Conservation (phyloP, 2,329 filamentous ascomycete species). For the Ascochyta fabae region DNA sequence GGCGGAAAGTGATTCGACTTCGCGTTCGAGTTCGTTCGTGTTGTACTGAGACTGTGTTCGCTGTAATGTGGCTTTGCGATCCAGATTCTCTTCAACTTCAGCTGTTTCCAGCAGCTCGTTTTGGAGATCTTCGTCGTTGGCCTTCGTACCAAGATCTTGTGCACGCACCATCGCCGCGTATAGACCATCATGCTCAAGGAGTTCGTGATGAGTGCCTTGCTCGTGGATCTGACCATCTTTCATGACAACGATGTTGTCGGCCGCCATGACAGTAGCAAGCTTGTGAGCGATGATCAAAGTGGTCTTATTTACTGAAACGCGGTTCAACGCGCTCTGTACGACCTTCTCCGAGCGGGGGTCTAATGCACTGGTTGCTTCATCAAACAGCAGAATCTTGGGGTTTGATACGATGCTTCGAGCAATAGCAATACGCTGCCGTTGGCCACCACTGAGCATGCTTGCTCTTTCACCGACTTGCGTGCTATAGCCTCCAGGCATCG, state of each 20-base stretch:
- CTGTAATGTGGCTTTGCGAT: slow-evolving; percentile 12
- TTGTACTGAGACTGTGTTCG: slow-evolving; percentile 16
- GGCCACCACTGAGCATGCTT: slow-evolving; percentile 64
- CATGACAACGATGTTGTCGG: slow-evolving; percentile 51
- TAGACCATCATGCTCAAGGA: slow-evolving; percentile 18
- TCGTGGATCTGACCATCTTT: slow-evolving; percentile 49
- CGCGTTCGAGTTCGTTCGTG: slow-evolving; percentile 1
- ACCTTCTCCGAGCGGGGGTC: slow-evolving; percentile 10
- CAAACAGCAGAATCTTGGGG: slow-evolving; percentile 19
- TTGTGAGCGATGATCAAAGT: slow-evolving; percentile 53
- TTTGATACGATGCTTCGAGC: slow-evolving; percentile 33
- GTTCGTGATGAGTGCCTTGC: slow-evolving; percentile 35
- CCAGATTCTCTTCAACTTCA: neutral
- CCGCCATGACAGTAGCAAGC: slow-evolving; percentile 48
- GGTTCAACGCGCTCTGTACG: slow-evolving; percentile 41
- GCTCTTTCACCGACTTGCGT: slow-evolving; percentile 85
- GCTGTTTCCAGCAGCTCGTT: slow-evolving; percentile 6
- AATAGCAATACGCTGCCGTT: slow-evolving; percentile 81
- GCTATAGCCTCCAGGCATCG: slow-evolving; percentile 73
- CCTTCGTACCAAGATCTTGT: slow-evolving; percentile 36
- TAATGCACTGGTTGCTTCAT: slow-evolving; percentile 14
- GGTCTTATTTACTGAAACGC: slow-evolving; percentile 34
- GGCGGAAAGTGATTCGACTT: slow-evolving; percentile 17
- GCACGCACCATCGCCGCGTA: slow-evolving; percentile 29
- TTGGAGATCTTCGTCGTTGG: slow-evolving; percentile 2